Evolutionary conservation across 805 yeast genomes (phyloP), one percentile per base, ranked within the genome.

Genomic region (Clavispora phyllophila): DNA sequence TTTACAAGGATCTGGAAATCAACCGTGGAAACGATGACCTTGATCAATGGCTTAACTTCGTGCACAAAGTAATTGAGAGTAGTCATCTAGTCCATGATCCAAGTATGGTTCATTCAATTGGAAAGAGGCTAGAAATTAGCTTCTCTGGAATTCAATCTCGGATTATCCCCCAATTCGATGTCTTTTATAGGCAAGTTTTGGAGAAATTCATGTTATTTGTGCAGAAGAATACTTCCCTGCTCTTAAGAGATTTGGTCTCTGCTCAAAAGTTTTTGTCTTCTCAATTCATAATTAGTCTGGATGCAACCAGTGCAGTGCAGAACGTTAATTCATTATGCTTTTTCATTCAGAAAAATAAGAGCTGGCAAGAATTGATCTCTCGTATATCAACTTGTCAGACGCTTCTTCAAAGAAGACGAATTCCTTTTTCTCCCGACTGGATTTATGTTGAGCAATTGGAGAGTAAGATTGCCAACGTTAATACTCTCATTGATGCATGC

Each of bases 401-500:
- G 3, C 44, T 68, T 2, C 53, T 81, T 8, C 46, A 65, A 1
- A 67, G 71, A 23, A 63, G 69, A n/a, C 62, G 82, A 35, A 73
- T 62, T 46, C 66, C 65, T 18, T 72, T 78, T 39, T 76, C 82
- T 0, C 27, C 61, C 0, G 72, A 73, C 23, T 83, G 89, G 84
- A 47, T 81, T 0, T 77, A 66, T 55, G 66, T 65, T 37, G 93
- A 84, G 32, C 95, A 87, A 50, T 43, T 87, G 0, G 79, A 76
- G 12, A 68, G 65, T 39, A 79, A 76, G 41, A 56, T 70, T 41
- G 52, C 63, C 0, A 65, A 78, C 2, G 54, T 81, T 25, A 40
- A 49, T 1, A 67, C 75, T 28, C 56, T 76, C 9, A 40, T 74
- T 34, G 47, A 48, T 3, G 50, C 56, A 29, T 66, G 76, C 49